phyloP scores from a whole-genome alignment of 805 yeast genomes.

The Teunomyces atbi region DNA sequence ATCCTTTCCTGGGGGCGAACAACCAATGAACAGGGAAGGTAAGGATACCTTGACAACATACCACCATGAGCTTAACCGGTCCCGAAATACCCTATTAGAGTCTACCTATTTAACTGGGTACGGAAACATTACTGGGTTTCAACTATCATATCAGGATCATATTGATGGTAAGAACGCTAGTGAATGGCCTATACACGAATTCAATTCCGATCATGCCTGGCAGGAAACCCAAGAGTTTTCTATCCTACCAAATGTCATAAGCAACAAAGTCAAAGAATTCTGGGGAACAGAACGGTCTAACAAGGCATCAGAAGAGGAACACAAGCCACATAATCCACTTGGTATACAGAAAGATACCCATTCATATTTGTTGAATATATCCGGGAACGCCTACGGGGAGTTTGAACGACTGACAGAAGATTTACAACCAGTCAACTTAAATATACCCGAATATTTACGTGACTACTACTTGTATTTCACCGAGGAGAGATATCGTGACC shows the following conservation, averaged over 20 bases:
- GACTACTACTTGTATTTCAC: slow-evolving; percentile 27
- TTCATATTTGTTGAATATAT: slow-evolving; percentile 35
- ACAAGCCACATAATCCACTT: slow-evolving; percentile 10
- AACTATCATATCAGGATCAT: slow-evolving; percentile 61
- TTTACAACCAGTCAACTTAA: slow-evolving; percentile 16
- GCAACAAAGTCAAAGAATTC: slow-evolving; percentile 45
- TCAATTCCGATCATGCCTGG: slow-evolving; percentile 41
- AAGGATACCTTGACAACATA: slow-evolving; percentile 23
- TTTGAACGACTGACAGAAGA: slow-evolving; percentile 16
- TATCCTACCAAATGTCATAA: slow-evolving; percentile 59
- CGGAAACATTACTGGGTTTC: slow-evolving; percentile 73
- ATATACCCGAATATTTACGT: slow-evolving; percentile 29
- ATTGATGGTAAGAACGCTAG: slow-evolving; percentile 42
- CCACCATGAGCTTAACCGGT: slow-evolving; percentile 20
- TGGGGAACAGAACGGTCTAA: slow-evolving; percentile 40
- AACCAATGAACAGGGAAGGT: slow-evolving; percentile 26
- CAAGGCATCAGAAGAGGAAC: slow-evolving; percentile 19
- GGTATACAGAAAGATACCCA: slow-evolving; percentile 7
- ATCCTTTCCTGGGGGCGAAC: slow-evolving; percentile 29
- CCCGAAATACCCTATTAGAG: slow-evolving; percentile 27
- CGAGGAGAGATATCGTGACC: slow-evolving; percentile 23
- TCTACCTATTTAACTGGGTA: slow-evolving; percentile 52
- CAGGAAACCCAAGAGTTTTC: slow-evolving; percentile 50
- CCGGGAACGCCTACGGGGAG: slow-evolving; percentile 35
- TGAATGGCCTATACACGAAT: slow-evolving; percentile 58